These are phyloP conservation scores for Parastagonospora avenae DNA, from an alignment of 2,329 filamentous ascomycete species.

Conservation along the genomic window DNA sequence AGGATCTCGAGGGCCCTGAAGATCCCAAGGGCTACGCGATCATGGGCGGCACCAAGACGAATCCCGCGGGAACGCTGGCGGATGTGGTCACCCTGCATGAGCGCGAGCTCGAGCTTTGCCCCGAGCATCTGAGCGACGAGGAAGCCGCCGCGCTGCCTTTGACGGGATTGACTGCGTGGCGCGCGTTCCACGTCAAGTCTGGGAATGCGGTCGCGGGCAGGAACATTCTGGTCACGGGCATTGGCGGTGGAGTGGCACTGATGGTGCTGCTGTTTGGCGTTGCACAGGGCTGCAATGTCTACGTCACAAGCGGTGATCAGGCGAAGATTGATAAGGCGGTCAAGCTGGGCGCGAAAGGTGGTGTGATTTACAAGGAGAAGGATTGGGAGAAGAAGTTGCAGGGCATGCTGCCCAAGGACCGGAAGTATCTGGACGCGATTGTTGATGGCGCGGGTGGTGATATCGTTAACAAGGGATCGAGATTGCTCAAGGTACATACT, in stretches of 20 bases:
- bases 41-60: conserved; percentile 70
- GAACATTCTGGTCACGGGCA: conserved; percentile 86
- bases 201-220: conserved; percentile 66
- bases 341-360: conserved; percentile 75
- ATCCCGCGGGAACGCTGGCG: conserved; percentile 71
- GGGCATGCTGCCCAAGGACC: conserved; percentile 65
- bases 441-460: conserved; percentile 91
- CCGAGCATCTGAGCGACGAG: conserved; percentile 70
- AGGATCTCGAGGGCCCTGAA: conserved; percentile 75
- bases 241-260: conserved; percentile 89
- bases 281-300: conserved; percentile 75
- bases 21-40: conserved; percentile 63
- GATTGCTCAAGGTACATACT: conserved; percentile 66
- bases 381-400: conserved; percentile 81
- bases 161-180: conserved; percentile 86
- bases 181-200: conserved; percentile 81
- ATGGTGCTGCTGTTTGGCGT: conserved; percentile 80
- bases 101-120: conserved; percentile 75
- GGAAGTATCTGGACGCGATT: conserved; percentile 77
- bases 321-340: conserved; percentile 77
- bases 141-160: conserved; percentile 86
- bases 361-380: conserved; percentile 79
- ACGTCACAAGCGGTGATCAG: conserved; percentile 74
- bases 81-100: conserved; percentile 74
- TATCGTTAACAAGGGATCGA: conserved; percentile 70